A percentile compares a stretch with the other conserved stretches of the same genome.
Conservation (phyloP, 2,329 filamentous ascomycete species). For the Triangularia verruculosa region DNA sequence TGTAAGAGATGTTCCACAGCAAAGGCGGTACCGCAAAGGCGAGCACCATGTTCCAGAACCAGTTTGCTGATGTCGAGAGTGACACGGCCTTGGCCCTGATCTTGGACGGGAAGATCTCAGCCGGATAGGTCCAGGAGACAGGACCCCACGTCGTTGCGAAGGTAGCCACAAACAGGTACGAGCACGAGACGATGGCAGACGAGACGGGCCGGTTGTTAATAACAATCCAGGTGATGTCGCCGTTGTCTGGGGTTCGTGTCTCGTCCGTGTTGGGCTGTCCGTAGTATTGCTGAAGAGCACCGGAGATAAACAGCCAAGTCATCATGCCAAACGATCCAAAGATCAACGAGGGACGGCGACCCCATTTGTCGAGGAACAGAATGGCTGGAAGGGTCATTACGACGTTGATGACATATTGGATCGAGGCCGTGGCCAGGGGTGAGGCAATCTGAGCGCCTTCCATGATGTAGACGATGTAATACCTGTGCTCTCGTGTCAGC, state of each 20-base stretch:
- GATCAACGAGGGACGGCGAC: slow-evolving; percentile 55
- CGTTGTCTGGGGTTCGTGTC: slow-evolving; percentile 39
- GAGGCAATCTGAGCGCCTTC: slow-evolving; percentile 54
- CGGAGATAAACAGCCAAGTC: slow-evolving; percentile 60
- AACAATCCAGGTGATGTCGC: slow-evolving; percentile 57
- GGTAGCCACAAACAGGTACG: slow-evolving; percentile 69
- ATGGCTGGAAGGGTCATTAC: slow-evolving; percentile 58
- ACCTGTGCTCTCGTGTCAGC: slow-evolving; percentile 17
- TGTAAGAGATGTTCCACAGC: slow-evolving; percentile 48
- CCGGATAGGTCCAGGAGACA: slow-evolving; percentile 47
- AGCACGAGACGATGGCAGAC: slow-evolving; percentile 64
- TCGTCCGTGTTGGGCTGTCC: slow-evolving; percentile 47
- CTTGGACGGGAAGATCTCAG: slow-evolving; percentile 44
- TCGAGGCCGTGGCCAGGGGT: slow-evolving; percentile 56
- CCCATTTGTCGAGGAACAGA: slow-evolving; percentile 56
- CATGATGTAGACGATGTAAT: slow-evolving; percentile 62
- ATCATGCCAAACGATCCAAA: slow-evolving; percentile 57
- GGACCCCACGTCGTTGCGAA: slow-evolving; percentile 58
- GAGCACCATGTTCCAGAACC: slow-evolving; percentile 52
- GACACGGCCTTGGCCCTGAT: slow-evolving; percentile 46
- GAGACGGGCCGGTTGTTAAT: slow-evolving; percentile 50
- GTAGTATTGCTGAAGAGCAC: slow-evolving; percentile 59
- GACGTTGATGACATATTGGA: slow-evolving; percentile 65
- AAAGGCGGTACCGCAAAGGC: slow-evolving; percentile 51
- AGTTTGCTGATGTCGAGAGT: slow-evolving; percentile 40